Evolutionary conservation across 495 filamentous ascomycete genomes (phyloP).

Genomic region (Penicillium paradoxum): DNA sequence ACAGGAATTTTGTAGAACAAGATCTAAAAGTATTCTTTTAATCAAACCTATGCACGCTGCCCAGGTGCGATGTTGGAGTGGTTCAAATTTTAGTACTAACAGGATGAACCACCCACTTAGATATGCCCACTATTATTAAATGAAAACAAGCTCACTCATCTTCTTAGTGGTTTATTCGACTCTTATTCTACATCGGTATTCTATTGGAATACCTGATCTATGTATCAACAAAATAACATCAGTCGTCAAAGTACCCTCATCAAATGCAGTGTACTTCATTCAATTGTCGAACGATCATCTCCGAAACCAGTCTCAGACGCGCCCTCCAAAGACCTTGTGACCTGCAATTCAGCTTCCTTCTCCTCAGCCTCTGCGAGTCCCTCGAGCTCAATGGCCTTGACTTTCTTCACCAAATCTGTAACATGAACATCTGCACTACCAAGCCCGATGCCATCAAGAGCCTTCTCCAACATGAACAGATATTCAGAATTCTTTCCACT

Average conservation of each 20-base stretch:
- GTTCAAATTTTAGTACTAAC: too few relatives aligned
- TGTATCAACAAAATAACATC: neutral
- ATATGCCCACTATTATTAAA: too few relatives aligned
- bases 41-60: too few relatives aligned
- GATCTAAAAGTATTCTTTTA: too few relatives aligned
- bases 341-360: constrained; percentile 34
- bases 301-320: constrained; percentile 22
- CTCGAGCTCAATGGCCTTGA: constrained; percentile 37
- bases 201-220: neutral
- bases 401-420: constrained; percentile 43
- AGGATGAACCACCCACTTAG: too few relatives aligned
- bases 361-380: constrained; percentile 29
- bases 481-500: constrained; percentile 93
- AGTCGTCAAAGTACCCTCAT: neutral
- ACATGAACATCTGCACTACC: constrained; percentile 87
- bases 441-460: constrained; percentile 65
- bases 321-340: constrained; percentile 26
- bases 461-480: constrained; percentile 73
- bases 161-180: neutral
- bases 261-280: constrained; percentile 14
- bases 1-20: too few relatives aligned
- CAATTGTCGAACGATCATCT: constrained; percentile 14
- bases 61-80: too few relatives aligned
- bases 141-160: neutral
- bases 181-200: neutral